Conservation (phyloP, 352 stramenopile species). For the Saprolegnia diclina region DNA sequence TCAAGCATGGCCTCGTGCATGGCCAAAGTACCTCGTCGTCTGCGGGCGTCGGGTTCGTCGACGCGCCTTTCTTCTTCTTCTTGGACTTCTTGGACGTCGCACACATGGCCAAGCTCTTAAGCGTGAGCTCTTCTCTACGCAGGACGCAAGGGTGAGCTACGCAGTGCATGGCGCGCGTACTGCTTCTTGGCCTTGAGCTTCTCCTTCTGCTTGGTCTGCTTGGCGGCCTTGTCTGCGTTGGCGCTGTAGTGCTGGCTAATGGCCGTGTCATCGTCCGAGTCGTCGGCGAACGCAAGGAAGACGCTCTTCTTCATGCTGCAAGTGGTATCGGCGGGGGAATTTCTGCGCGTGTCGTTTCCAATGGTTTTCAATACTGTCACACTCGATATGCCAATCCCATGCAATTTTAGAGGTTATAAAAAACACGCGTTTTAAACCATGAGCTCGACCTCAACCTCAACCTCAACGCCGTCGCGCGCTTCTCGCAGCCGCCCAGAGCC, state of each 20-base stretch:
- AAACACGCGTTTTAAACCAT: not conserved
- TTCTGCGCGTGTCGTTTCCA: conserved; percentile 23
- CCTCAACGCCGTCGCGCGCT: not conserved
- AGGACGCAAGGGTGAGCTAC: not conserved
- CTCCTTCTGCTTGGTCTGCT: conserved; percentile 24
- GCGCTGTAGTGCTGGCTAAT: not conserved
- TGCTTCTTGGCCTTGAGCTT: conserved; percentile 29
- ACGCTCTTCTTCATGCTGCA: conserved; percentile 27
- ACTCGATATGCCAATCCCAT: not conserved
- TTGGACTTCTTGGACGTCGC: conserved; percentile 26
- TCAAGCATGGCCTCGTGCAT: too few relatives aligned
- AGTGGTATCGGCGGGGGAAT: not conserved
- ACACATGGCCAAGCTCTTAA: conserved; percentile 24
- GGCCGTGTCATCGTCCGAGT: conserved; percentile 20
- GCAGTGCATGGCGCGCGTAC: conserved; percentile 4
- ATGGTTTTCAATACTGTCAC: conserved; percentile 29
- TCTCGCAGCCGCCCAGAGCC: not conserved
- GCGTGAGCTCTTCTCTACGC: conserved; percentile 19
- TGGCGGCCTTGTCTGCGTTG: conserved; percentile 13
- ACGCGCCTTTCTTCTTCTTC: conserved; percentile 24
- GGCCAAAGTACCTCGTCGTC: not conserved
- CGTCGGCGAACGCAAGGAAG: conserved; percentile 24
- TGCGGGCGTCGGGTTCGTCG: not conserved
- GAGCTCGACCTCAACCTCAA: too few relatives aligned
- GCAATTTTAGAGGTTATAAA: not conserved